These are phyloP conservation scores for Macrophomina tecta DNA, from an alignment of 2,329 filamentous ascomycete species.

Conservation along the genomic window DNA sequence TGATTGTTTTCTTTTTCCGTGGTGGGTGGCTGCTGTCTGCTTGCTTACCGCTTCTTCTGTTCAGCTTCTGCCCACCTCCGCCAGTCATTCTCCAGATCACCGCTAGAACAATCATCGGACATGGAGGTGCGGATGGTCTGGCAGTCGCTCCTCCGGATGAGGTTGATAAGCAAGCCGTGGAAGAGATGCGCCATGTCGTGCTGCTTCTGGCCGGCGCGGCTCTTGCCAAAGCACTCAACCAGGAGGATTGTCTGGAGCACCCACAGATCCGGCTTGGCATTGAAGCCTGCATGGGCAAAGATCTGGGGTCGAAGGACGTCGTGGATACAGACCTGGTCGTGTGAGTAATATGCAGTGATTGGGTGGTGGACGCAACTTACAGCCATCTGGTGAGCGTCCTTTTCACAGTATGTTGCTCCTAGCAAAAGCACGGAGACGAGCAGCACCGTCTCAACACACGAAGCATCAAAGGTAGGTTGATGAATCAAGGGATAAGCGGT, in stretches of 20 bases:
- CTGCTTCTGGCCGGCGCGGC: slow-evolving; percentile 66
- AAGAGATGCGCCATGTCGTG: slow-evolving; percentile 69
- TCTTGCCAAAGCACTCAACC: slow-evolving; percentile 70
- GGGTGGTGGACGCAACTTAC: slow-evolving; percentile 37
- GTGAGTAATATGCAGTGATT: slow-evolving; percentile 21
- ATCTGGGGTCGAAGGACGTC: slow-evolving; percentile 65
- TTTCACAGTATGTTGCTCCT: slow-evolving; percentile 67
- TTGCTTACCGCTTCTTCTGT: slow-evolving; percentile 60
- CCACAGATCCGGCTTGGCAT: slow-evolving; percentile 65
- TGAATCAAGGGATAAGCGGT: slow-evolving; percentile 66
- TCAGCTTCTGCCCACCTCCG: slow-evolving; percentile 61
- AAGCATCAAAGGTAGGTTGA: slow-evolving; percentile 62
- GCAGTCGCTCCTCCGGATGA: slow-evolving; percentile 60
- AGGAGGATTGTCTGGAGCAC: slow-evolving; percentile 66
- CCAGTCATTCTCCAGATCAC: slow-evolving; percentile 57
- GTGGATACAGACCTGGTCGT: slow-evolving; percentile 60
- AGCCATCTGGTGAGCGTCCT: slow-evolving; percentile 64
- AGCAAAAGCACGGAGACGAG: slow-evolving; percentile 62
- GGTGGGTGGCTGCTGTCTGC: background rate
- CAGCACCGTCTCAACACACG: slow-evolving; percentile 57
- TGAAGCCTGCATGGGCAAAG: slow-evolving; percentile 64
- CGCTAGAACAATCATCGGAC: slow-evolving; percentile 39
- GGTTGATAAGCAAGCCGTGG: slow-evolving; percentile 61
- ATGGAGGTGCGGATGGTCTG: slow-evolving; percentile 52
- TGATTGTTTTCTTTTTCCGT: background rate